Conservation (phyloP, 345 rosid genomes). For the Nasturtium officinale region DNA sequence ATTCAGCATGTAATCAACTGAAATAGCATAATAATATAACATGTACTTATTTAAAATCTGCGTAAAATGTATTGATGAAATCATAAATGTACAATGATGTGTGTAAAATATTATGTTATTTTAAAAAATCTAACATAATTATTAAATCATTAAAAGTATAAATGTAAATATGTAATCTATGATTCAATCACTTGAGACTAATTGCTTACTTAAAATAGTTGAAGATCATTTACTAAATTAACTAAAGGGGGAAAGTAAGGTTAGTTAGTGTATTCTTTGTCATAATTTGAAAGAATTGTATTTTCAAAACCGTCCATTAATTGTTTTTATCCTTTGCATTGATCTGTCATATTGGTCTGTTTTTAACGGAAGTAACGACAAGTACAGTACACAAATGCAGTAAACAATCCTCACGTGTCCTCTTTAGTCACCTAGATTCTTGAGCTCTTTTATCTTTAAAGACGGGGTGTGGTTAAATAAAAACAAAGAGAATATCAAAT, state of each 20-base stretch:
- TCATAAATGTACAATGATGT: background rate
- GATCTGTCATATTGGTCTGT: constrained; percentile 33
- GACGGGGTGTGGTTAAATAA: constrained; percentile 13
- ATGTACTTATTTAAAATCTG: too few relatives aligned
- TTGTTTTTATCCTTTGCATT: constrained; percentile 23
- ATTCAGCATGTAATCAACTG: background rate
- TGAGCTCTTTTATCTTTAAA: constrained; percentile 22
- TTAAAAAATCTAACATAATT: too few relatives aligned
- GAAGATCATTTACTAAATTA: too few relatives aligned
- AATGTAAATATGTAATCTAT: background rate
- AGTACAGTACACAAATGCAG: constrained; percentile 34
- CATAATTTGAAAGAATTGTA: background rate
- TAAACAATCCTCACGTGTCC: constrained; percentile 36
- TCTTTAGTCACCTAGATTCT: constrained; percentile 35
- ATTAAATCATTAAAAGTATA: background rate
- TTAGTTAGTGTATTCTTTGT: background rate
- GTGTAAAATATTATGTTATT: background rate
- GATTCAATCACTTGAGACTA: background rate
- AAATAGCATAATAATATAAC: too few relatives aligned
- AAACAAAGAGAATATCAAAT: constrained; percentile 17
- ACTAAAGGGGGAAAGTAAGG: background rate
- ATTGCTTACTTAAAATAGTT: too few relatives aligned
- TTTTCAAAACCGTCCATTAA: background rate
- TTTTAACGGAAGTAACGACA: constrained; percentile 31
- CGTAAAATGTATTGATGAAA: background rate